Evolutionary conservation across 768 basidiomycete species (phyloP).

Genomic region (Galerina sulciceps): DNA sequence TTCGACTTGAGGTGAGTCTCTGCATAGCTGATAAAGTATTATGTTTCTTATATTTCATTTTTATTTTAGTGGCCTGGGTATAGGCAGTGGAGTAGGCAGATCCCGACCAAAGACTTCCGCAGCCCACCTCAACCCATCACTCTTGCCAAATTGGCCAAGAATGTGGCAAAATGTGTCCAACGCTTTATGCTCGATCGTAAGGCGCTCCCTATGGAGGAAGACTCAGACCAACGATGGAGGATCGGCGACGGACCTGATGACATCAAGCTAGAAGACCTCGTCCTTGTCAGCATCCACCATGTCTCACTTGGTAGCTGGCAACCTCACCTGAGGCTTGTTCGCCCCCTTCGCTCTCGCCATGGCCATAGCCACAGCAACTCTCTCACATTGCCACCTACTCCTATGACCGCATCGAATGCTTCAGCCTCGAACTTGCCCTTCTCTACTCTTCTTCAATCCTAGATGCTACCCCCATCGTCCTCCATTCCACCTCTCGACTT

Average conservation of each 20-base stretch:
- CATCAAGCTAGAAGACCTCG: conserved; percentile 68
- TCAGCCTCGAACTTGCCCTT: neutral
- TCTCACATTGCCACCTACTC: conserved; percentile 9
- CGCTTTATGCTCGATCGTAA: conserved; percentile 57
- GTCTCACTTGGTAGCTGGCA: conserved; percentile 87
- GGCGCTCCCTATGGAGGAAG: conserved; percentile 55
- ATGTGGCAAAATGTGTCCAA: conserved; percentile 75
- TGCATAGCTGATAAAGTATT: neutral
- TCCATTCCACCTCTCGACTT: neutral
- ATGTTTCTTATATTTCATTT: conserved; percentile 6
- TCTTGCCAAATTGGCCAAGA: conserved; percentile 75
- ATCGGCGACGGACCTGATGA: conserved; percentile 56
- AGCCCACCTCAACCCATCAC: conserved; percentile 82
- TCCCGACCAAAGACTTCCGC: conserved; percentile 81
- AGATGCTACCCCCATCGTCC: neutral
- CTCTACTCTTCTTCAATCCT: neutral
- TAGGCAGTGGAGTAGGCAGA: conserved; percentile 77
- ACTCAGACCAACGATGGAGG: conserved; percentile 62
- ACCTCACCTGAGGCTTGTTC: conserved; percentile 68
- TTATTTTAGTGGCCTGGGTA: conserved; percentile 77
- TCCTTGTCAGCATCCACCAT: conserved; percentile 81
- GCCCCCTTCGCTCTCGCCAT: conserved; percentile 28
- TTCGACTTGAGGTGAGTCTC: conserved; percentile 67
- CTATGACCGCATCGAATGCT: conserved; percentile 8
- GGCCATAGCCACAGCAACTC: neutral